These are phyloP conservation scores for Guadua angustifolia DNA, from an alignment of 176 grass and related monocot genomes.

Conservation along the genomic window DNA sequence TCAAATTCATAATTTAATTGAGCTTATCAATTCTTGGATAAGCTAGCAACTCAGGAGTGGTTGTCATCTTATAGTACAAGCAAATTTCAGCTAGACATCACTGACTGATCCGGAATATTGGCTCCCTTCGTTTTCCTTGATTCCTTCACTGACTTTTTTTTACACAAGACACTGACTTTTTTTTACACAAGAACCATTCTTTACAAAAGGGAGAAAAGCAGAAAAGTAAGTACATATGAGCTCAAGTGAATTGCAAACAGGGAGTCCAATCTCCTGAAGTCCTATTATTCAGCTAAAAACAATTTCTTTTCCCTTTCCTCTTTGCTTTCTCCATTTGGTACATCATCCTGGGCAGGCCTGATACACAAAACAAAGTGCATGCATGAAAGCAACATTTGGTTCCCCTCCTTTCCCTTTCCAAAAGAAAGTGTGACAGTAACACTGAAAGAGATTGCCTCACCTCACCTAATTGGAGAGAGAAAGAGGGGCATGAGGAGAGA, in stretches of 20 bases:
- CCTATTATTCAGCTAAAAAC: not conserved
- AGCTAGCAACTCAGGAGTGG: slow-evolving; percentile 13
- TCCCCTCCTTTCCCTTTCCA: slow-evolving; percentile 35
- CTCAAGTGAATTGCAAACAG: not conserved
- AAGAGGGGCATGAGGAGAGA: not conserved
- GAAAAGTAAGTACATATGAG: not conserved
- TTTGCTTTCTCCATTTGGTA: not conserved
- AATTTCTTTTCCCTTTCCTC: not conserved
- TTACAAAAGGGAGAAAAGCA: not conserved
- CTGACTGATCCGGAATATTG: not conserved
- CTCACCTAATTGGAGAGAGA: slow-evolving; percentile 50
- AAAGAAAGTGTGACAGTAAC: slow-evolving; percentile 50
- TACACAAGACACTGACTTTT: no score
- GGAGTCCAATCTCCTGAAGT: not conserved
- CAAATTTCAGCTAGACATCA: slow-evolving; percentile 2
- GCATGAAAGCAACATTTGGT: slow-evolving; percentile 47
- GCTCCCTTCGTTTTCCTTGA: not conserved
- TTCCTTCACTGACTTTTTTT: not conserved
- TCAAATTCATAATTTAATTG: no score
- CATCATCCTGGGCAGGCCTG: not conserved
- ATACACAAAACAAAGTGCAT: slow-evolving; percentile 18
- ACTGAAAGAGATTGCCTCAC: slow-evolving; percentile 52
- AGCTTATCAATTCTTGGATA: slow-evolving; percentile 27
- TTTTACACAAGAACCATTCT: not conserved
- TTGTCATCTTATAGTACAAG: slow-evolving; percentile 13